Evolutionary conservation across 768 basidiomycete genomes (phyloP), one percentile per base, ranked within the genome.

Genomic region (Pulveroboletus sp.): DNA sequence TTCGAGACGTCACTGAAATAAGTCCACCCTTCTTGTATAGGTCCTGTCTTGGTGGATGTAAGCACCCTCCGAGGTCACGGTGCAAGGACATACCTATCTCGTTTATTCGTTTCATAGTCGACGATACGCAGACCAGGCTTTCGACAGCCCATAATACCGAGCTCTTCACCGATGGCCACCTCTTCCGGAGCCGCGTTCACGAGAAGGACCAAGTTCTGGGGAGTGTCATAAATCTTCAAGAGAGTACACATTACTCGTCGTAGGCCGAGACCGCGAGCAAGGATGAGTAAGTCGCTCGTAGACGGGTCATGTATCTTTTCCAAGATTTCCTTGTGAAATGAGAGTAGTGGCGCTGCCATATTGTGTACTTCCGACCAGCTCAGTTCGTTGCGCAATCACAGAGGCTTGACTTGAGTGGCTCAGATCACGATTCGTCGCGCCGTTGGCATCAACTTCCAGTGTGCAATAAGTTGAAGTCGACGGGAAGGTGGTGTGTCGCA

Each of bases 221-320:
- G 83, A 18, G 86, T 80, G 72, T 93, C 89, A 64, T 95, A 98
- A 36, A 95, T 89, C 71, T 94, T 89, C 73, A 98, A 77, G 36
- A 98, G 77, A 0, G 85, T 88, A 70, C 90, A 93, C 39, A 93
- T 65, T 46, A 96, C 76, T 50, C 84, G 75, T 11, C 94, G 80
- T 52, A 98, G 72, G 0, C 96, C 96, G 2, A 99, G 77, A 0
- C 96, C 96, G 30, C 94, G 86, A 1, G 91, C 94, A 30, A 99
- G 71, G 37, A 99, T 66, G 35, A 89, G 68, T 8, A 90, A 71
- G 57, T 89, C 87, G 58, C 75, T 86, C 8, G 80, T 85, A 10
- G 77, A 76, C 32, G 87, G 88, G 67, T 89, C 86, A 65, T 86
- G 83, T 12, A 88, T 79, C 27, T 28, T 5, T 58, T 85, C 77